phyloP scores from a whole-genome alignment of 106 monocot genomes.

The Dioscorea zingiberensis region DNA sequence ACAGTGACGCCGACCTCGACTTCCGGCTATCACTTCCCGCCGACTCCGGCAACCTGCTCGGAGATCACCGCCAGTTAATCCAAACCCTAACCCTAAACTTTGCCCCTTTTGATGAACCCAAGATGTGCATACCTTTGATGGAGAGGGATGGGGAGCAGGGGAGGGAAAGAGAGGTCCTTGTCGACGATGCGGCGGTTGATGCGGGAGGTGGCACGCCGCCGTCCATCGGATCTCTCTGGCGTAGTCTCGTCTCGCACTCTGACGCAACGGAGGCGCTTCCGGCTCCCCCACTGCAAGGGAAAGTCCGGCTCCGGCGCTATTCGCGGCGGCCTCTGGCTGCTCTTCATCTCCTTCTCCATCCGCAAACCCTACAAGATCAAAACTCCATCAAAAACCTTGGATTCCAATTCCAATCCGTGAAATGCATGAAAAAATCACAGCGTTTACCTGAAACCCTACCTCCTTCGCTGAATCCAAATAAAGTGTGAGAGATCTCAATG shows the following conservation, averaged over 20 bases:
- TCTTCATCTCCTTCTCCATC: constrained; percentile 26
- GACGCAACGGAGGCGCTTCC: constrained; percentile 72
- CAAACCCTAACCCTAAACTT: not conserved
- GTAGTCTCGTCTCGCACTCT: constrained; percentile 38
- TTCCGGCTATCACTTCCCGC: constrained; percentile 44
- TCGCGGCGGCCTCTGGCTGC: not conserved
- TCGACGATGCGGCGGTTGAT: constrained; percentile 49
- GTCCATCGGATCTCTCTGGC: constrained; percentile 31
- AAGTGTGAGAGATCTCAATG: too few relatives aligned
- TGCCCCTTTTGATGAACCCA: not conserved
- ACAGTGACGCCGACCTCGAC: constrained; percentile 24
- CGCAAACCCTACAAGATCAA: not conserved
- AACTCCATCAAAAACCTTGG: not conserved
- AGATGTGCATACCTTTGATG: constrained; percentile 18
- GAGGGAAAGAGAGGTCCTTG: constrained; percentile 25
- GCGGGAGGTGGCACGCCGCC: too few relatives aligned
- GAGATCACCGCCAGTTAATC: not conserved
- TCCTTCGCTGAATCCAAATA: too few relatives aligned
- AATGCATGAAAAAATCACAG: not conserved
- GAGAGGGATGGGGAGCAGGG: constrained; percentile 8
- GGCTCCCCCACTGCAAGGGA: constrained; percentile 63
- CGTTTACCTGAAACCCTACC: not conserved
- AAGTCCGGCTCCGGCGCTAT: constrained; percentile 32
- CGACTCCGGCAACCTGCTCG: constrained; percentile 47
- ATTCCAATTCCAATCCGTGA: too few relatives aligned